These are phyloP conservation scores for Vitis hybrid DNA, from an alignment of 177 flowering plant genomes.

Conservation along the genomic window DNA sequence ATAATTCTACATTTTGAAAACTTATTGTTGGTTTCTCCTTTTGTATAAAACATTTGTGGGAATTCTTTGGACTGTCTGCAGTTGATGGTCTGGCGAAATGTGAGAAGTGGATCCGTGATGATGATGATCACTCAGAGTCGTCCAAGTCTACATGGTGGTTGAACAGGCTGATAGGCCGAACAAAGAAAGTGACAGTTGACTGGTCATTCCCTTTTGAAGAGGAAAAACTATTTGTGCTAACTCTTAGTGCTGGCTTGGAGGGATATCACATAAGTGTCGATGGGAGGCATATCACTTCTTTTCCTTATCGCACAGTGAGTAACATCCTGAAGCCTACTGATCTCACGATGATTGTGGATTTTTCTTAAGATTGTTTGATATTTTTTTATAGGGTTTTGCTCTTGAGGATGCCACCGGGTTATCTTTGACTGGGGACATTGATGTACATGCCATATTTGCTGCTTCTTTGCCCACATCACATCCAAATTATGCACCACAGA, in stretches of 20 bases:
- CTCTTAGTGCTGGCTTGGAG: slow-evolving; percentile 83
- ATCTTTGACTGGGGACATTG: slow-evolving; percentile 66
- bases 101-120: slow-evolving; percentile 88
- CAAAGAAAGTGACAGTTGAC: slow-evolving; percentile 59
- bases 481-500: slow-evolving; percentile 75
- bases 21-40: neutral
- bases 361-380: slow-evolving; percentile 12
- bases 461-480: slow-evolving; percentile 76
- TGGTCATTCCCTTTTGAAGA: slow-evolving; percentile 86
- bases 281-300: slow-evolving; percentile 82
- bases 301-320: slow-evolving; percentile 88
- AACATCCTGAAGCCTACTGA: slow-evolving; percentile 3
- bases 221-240: slow-evolving; percentile 75
- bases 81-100: slow-evolving; percentile 86
- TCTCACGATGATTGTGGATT: neutral
- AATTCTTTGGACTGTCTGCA: slow-evolving; percentile 25
- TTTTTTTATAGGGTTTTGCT: slow-evolving; percentile 58
- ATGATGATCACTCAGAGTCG: slow-evolving; percentile 50
- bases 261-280: slow-evolving; percentile 83
- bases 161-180: slow-evolving; percentile 65
- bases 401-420: slow-evolving; percentile 91
- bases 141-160: slow-evolving; percentile 83
- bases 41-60: neutral
- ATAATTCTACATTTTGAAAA: neutral
- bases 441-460: slow-evolving; percentile 68